Evolutionary conservation across 345 rosid species (phyloP).

Genomic region (Pugionium cornutum): DNA sequence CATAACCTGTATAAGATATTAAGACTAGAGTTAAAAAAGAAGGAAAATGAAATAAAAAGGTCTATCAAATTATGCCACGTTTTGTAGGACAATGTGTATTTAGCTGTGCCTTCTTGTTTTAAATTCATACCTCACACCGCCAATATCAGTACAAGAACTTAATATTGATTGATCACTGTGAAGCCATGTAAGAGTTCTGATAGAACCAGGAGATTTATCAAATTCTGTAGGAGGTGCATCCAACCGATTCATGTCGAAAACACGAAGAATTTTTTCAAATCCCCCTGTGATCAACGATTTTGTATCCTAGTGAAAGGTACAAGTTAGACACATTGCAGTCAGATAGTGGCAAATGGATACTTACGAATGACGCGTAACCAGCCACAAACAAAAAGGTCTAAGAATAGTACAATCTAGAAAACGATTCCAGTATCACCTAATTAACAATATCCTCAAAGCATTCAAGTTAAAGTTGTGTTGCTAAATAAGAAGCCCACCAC

Average conservation of each 20-base stretch:
- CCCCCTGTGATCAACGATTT: constrained; percentile 44
- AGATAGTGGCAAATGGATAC: background rate
- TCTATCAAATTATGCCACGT: background rate
- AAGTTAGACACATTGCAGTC: background rate
- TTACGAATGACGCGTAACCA: background rate
- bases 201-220: constrained; percentile 45
- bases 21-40: background rate
- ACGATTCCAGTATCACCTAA: background rate
- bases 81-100: background rate
- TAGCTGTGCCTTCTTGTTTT: background rate
- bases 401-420: background rate
- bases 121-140: constrained; percentile 78
- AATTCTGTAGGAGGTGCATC: constrained; percentile 46
- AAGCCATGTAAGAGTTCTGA: constrained; percentile 46
- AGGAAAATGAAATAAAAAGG: background rate
- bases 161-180: constrained; percentile 66
- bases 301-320: constrained; percentile 56
- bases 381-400: background rate
- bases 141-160: constrained; percentile 85
- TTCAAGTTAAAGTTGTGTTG: background rate
- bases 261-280: constrained; percentile 41
- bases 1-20: constrained; percentile 59
- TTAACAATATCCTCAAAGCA: background rate
- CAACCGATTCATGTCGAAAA: constrained; percentile 41
- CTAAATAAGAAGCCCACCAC: constrained; percentile 9